phyloP scores from a whole-genome alignment of 495 filamentous ascomycete genomes.

The Penicillium maclennaniae region DNA sequence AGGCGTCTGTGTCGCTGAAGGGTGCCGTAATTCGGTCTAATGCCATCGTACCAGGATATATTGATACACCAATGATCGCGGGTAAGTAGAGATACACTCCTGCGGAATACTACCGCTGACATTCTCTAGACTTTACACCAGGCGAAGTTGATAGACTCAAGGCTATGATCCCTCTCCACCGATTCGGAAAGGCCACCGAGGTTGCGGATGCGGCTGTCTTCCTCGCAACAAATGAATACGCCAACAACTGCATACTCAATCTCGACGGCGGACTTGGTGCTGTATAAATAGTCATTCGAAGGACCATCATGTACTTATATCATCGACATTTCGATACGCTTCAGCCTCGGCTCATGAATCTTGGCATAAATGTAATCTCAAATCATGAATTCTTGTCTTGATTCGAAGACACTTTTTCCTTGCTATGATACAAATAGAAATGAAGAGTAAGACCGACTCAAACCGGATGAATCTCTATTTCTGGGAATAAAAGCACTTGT shows the following conservation, averaged over 20 bases:
- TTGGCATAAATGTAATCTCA: not conserved
- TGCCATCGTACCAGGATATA: slow-evolving; percentile 79
- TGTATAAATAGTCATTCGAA: slow-evolving; percentile 37
- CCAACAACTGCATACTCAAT: slow-evolving; percentile 80
- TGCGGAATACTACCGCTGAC: not conserved
- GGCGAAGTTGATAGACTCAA: slow-evolving; percentile 31
- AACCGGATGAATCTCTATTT: not conserved
- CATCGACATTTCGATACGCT: not conserved
- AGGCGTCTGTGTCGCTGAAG: slow-evolving; percentile 42
- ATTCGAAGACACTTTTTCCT: not conserved
- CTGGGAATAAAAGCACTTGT: not conserved
- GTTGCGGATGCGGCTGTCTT: slow-evolving; percentile 80
- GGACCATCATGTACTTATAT: not conserved
- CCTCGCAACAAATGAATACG: slow-evolving; percentile 71
- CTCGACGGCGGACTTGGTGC: slow-evolving; percentile 83
- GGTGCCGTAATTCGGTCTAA: slow-evolving; percentile 63
- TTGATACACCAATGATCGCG: slow-evolving; percentile 71
- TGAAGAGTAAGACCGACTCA: not conserved
- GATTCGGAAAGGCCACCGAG: slow-evolving; percentile 65
- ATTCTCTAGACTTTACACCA: slow-evolving; percentile 32
- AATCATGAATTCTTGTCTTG: not conserved
- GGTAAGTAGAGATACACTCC: slow-evolving; percentile 40
- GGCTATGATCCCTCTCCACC: slow-evolving; percentile 58
- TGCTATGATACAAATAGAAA: slow-evolving; percentile 22
- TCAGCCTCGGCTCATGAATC: not conserved